Percentiles rank a stretch among this genome's conserved stretches.
These are phyloP conservation scores for Luzula sylvatica DNA, from an alignment of 176 grass and related monocot genomes.

Conservation along the genomic window DNA sequence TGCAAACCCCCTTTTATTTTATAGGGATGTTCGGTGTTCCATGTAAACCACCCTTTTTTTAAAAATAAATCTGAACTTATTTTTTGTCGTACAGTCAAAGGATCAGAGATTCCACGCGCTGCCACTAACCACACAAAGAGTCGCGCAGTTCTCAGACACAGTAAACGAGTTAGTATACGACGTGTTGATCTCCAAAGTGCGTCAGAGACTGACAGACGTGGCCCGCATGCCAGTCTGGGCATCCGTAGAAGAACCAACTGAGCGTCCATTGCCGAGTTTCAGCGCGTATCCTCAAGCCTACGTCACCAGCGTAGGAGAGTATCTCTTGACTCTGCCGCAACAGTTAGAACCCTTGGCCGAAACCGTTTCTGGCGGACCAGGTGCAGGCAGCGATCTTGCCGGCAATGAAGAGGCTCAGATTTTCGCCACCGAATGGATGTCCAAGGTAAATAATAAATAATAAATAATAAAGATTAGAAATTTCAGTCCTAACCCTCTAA, in stretches of 20 bases:
- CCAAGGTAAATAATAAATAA: conserved; percentile 47
- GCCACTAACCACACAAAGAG: conserved; percentile 78
- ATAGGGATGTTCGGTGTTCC: background rate
- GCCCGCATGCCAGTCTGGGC: conserved; percentile 78
- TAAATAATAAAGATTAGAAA: too few species aligned
- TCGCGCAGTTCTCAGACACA: conserved; percentile 73
- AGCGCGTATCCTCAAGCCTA: conserved; percentile 93
- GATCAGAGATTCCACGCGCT: conserved; percentile 91
- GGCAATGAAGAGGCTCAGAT: conserved; percentile 54
- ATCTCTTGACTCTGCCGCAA: conserved; percentile 94
- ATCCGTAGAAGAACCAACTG: conserved; percentile 72
- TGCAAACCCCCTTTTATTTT: conserved; percentile 1
- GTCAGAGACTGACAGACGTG: conserved; percentile 61
- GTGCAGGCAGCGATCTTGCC: conserved; percentile 26
- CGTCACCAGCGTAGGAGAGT: conserved; percentile 83
- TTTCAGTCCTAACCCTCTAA: too few species aligned
- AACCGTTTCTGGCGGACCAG: conserved; percentile 42
- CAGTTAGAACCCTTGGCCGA: conserved; percentile 90
- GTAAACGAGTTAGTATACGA: conserved; percentile 94
- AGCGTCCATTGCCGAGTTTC: conserved; percentile 87
- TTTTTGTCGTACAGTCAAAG: conserved; percentile 78
- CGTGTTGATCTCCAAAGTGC: conserved; percentile 89
- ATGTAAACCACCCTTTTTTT: conserved; percentile 27
- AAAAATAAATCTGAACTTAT: too few species aligned
- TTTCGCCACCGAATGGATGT: conserved; percentile 97